Conservation (phyloP, 805 yeast genomes). For the Ogataea paradorogensis region DNA sequence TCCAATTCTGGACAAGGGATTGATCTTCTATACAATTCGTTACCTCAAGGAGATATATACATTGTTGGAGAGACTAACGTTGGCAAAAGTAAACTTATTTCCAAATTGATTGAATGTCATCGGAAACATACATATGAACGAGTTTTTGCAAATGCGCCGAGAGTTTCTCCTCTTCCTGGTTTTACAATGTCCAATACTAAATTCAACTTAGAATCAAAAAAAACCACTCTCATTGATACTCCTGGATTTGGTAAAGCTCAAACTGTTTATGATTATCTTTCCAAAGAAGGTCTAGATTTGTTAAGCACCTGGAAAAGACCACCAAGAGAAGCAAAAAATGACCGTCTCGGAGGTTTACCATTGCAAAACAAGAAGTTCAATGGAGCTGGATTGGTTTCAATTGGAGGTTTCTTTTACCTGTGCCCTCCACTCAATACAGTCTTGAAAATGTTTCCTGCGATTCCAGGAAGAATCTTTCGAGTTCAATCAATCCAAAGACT, state of each 20-base stretch:
- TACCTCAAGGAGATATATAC: constrained; percentile 42
- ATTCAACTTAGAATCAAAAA: constrained; percentile 18
- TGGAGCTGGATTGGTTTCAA: constrained; percentile 33
- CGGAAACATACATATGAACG: not conserved
- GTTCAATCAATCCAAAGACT: not conserved
- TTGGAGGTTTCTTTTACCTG: constrained; percentile 54
- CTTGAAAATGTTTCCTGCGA: constrained; percentile 44
- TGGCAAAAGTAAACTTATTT: constrained; percentile 66
- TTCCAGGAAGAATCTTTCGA: constrained; percentile 32
- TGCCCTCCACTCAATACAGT: constrained; percentile 51
- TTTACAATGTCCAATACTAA: constrained; percentile 57
- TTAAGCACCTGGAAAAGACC: not conserved
- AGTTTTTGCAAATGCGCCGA: not conserved
- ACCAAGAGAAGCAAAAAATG: not conserved
- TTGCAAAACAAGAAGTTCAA: constrained; percentile 7
- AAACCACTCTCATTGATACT: not conserved
- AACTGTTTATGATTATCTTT: no score
- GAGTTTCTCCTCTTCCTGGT: not conserved
- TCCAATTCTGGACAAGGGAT: constrained; percentile 54
- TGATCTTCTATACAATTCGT: constrained; percentile 33
- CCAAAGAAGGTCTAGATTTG: no score
- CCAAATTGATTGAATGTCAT: constrained; percentile 32
- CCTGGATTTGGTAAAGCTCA: not conserved
- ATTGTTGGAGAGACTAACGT: constrained; percentile 65
- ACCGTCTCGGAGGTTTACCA: not conserved